Percentiles rank a stretch among this genome's conserved stretches.
These are phyloP conservation scores for Tympanopsis confertula DNA, from an alignment of 2,329 filamentous ascomycete genomes.

Conservation along the genomic window DNA sequence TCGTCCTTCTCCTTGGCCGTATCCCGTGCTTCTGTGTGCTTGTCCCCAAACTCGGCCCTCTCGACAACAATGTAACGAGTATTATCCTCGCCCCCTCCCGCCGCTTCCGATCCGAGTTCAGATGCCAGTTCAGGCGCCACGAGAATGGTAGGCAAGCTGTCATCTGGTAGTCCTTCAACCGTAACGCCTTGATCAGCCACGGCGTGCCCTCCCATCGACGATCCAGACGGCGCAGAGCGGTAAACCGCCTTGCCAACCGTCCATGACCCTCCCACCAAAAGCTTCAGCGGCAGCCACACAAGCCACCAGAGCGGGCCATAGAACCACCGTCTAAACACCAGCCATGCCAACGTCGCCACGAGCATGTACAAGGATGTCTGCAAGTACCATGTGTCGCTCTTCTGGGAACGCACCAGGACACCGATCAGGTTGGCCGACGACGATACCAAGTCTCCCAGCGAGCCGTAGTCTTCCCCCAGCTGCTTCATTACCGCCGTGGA, in stretches of 20 bases:
- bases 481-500: conserved; percentile 70
- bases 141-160: too few relatives aligned
- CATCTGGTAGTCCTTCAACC: too few relatives aligned
- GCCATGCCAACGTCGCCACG: conserved; percentile 66
- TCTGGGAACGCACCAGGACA: conserved; percentile 76
- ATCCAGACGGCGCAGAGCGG: too few relatives aligned
- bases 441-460: conserved; percentile 65
- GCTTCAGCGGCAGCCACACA: conserved; percentile 67
- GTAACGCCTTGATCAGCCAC: too few relatives aligned
- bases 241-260: conserved; percentile 40
- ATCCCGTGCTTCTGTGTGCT: too few relatives aligned
- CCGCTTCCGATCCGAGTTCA: too few relatives aligned
- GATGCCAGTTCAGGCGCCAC: too few relatives aligned
- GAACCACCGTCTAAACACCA: conserved; percentile 71
- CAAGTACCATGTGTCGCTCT: conserved; percentile 96
- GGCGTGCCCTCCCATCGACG: too few relatives aligned
- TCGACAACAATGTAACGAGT: too few relatives aligned
- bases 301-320: conserved; percentile 90
- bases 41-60: too few relatives aligned
- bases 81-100: too few relatives aligned
- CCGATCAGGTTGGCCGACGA: conserved; percentile 66
- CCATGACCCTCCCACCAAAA: conserved; percentile 47
- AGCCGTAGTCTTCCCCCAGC: conserved; percentile 69
- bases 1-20: too few relatives aligned
- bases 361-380: conserved; percentile 81